Evolutionary conservation across 805 yeast species (phyloP).

Genomic region (Cyberlindnera lachancei): DNA sequence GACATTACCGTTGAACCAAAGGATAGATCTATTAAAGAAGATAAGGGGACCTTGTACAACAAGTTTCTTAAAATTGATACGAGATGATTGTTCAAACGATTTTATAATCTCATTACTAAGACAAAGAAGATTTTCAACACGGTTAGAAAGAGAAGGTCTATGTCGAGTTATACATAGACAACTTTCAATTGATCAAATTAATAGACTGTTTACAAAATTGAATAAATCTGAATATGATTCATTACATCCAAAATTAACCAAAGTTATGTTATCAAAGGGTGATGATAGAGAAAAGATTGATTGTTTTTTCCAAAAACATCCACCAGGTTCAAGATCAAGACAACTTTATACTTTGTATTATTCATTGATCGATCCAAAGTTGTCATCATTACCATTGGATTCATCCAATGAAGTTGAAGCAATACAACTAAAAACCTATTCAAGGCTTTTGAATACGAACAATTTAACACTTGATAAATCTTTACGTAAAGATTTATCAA

Average conservation of each 20-base stretch:
- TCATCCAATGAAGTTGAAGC: too few species aligned
- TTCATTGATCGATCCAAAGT: too few species aligned
- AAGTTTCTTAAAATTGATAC: conserved; percentile 1
- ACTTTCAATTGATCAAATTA: conserved; percentile 5
- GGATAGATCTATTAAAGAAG: neutral
- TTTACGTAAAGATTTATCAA: conserved; percentile 2
- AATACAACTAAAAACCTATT: too few species aligned
- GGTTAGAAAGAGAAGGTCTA: conserved; percentile 2
- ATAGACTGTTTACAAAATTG: conserved; percentile 1
- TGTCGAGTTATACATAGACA: conserved; percentile 1
- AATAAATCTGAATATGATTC: conserved; percentile 3
- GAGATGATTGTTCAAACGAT: conserved; percentile 2
- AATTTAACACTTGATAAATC: conserved; percentile 3
- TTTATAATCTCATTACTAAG: neutral
- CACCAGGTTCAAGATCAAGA: too few species aligned
- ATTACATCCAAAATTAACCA: conserved; percentile 6
- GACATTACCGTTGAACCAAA: conserved; percentile 3
- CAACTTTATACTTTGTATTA: too few species aligned
- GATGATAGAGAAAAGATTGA: too few species aligned
- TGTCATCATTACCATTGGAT: too few species aligned
- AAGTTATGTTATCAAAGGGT: neutral
- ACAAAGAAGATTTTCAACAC: conserved; percentile 1
- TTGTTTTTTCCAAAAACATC: neutral
- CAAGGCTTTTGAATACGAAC: conserved; percentile 2
- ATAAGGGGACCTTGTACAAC: neutral